phyloP scores from a whole-genome alignment of 164 flowering plant genomes.

The Umbilicus rupestris region DNA sequence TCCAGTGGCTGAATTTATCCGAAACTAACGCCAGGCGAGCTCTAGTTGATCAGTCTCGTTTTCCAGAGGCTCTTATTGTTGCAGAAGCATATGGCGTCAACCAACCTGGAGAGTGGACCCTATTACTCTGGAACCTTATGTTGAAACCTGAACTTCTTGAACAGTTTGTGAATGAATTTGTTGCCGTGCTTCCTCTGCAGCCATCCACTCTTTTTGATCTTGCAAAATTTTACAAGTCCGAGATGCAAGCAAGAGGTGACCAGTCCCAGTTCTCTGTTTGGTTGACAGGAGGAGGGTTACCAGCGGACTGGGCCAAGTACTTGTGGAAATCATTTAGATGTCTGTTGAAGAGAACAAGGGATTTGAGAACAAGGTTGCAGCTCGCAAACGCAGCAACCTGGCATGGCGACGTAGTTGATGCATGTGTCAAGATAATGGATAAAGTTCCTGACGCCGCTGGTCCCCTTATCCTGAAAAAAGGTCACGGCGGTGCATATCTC shows the following conservation, averaged over 20 bases:
- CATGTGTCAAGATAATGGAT: conserved; percentile 55
- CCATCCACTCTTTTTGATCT: conserved; percentile 73
- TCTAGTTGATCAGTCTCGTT: conserved; percentile 91
- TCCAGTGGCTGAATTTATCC: conserved; percentile 67
- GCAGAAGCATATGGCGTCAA: conserved; percentile 92
- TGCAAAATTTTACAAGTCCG: conserved; percentile 79
- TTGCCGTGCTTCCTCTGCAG: conserved; percentile 88
- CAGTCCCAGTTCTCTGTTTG: conserved; percentile 94
- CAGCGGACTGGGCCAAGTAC: conserved; percentile 91
- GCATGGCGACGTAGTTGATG: conserved; percentile 57
- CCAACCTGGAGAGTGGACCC: conserved; percentile 94
- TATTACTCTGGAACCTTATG: conserved; percentile 96
- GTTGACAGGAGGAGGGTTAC: conserved; percentile 91
- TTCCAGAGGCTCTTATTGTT: conserved; percentile 89
- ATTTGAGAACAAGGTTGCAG: conserved; percentile 58
- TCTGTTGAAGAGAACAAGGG: conserved; percentile 78
- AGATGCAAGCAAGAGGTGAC: conserved; percentile 87
- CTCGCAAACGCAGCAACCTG: conserved; percentile 82
- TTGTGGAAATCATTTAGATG: conserved; percentile 78
- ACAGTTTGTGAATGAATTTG: conserved; percentile 86
- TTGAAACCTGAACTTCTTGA: conserved; percentile 84
- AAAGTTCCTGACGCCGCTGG: conserved; percentile 78
- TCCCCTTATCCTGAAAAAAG: conserved; percentile 83
- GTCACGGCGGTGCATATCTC: conserved; percentile 95
- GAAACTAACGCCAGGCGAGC: conserved; percentile 92